Evolutionary conservation across 2,329 filamentous ascomycete genomes (phyloP).

Genomic region (Curvularia lunata): DNA sequence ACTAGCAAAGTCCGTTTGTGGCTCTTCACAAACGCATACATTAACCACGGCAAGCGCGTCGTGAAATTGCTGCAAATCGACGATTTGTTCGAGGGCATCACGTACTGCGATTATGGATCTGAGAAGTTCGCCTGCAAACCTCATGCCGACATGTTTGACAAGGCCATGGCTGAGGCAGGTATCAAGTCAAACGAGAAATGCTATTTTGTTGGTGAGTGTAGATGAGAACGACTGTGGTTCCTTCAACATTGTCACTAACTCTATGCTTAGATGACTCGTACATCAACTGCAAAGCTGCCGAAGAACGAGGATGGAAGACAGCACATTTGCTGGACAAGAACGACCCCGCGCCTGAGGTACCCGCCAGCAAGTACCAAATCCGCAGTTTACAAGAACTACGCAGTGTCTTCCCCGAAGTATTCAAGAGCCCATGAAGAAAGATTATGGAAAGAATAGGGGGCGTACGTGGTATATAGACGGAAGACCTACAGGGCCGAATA

Average conservation of each 20-base stretch:
- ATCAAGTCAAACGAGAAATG: conserved; percentile 72
- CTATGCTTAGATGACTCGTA: conserved; percentile 77
- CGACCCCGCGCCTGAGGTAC: conserved; percentile 66
- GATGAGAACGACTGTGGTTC: not conserved
- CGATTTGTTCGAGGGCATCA: conserved; percentile 91
- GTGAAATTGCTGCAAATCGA: conserved; percentile 81
- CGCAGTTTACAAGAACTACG: conserved; percentile 76
- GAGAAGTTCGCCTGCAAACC: conserved; percentile 86
- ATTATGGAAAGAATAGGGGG: not conserved
- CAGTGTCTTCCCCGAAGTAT: conserved; percentile 79
- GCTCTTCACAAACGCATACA: conserved; percentile 96
- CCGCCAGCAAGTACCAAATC: conserved; percentile 77
- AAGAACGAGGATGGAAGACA: conserved; percentile 82
- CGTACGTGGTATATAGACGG: not conserved
- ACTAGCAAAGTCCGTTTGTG: conserved; percentile 82
- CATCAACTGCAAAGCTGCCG: conserved; percentile 78
- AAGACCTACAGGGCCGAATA: not conserved
- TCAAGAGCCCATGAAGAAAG: conserved; percentile 61
- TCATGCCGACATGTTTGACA: conserved; percentile 78
- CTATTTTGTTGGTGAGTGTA: conserved; percentile 86
- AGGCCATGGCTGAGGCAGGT: conserved; percentile 86
- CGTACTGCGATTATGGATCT: conserved; percentile 86
- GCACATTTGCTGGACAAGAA: conserved; percentile 84
- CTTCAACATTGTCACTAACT: conserved; percentile 17
- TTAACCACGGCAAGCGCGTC: conserved; percentile 84